Percentiles rank a stretch among this genome's conserved stretches.
Conservation (phyloP, 225 moss, liverwort and hornwort species). For the Straminergon stramineum region DNA sequence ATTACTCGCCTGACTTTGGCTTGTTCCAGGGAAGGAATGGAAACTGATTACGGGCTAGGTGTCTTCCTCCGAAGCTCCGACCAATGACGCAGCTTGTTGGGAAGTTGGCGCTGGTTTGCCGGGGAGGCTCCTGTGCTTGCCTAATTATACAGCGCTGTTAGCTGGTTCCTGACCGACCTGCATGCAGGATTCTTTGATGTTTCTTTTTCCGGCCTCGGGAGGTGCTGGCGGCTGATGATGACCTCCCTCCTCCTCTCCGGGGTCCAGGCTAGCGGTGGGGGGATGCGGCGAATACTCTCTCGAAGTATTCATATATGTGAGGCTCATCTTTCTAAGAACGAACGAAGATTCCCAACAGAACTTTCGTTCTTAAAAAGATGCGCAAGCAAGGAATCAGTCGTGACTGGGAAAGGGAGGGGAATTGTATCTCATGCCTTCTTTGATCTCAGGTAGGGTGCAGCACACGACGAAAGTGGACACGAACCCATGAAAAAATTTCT, state of each 20-base stretch:
- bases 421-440: background rate
- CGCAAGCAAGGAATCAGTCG: background rate
- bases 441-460: background rate
- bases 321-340: background rate
- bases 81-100: background rate
- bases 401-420: background rate
- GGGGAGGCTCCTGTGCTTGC: background rate
- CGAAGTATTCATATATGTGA: background rate
- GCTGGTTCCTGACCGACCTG: constrained; percentile 30
- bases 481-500: background rate
- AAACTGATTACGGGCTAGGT: background rate
- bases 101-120: background rate
- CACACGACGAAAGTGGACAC: background rate
- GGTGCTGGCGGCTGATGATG: constrained; percentile 21
- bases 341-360: background rate
- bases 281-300: background rate
- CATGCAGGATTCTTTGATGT: constrained; percentile 11
- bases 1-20: background rate
- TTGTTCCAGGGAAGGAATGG: background rate
- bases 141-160: constrained; percentile 16
- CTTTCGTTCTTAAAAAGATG: background rate
- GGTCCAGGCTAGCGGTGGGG: background rate
- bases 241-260: background rate
- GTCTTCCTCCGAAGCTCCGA: background rate
- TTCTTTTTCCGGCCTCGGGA: constrained; percentile 3